Evolutionary conservation across 169 alveolate genomes (phyloP).

Genomic region (Plasmodium vinckei): DNA sequence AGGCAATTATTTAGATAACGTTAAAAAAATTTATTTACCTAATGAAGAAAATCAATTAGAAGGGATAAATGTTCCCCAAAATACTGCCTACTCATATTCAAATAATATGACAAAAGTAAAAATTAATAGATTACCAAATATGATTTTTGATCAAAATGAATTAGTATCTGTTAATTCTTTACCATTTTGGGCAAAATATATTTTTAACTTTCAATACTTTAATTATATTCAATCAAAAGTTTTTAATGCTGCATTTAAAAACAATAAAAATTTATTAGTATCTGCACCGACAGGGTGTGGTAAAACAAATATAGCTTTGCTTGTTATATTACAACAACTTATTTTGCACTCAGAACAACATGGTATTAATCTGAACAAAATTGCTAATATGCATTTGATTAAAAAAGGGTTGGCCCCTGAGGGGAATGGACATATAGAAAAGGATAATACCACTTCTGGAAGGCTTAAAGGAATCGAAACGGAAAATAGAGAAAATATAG

Average conservation of each 20-base stretch:
- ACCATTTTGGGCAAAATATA: slow-evolving; percentile 63
- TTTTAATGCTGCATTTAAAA: slow-evolving; percentile 91
- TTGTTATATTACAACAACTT: slow-evolving; percentile 90
- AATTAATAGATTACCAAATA: slow-evolving; percentile 54
- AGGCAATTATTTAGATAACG: slow-evolving; percentile 27
- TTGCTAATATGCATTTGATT: slow-evolving; percentile 12
- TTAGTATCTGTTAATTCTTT: slow-evolving; percentile 40
- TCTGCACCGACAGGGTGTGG: slow-evolving; percentile 99
- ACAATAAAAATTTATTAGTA: slow-evolving; percentile 94
- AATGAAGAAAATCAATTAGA: slow-evolving; percentile 59
- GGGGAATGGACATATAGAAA: not conserved
- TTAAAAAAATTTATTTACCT: slow-evolving; percentile 65
- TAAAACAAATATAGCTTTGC: slow-evolving; percentile 96
- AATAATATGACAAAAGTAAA: slow-evolving; percentile 57
- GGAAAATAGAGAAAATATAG: not conserved
- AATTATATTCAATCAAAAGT: slow-evolving; percentile 94
- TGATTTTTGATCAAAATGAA: slow-evolving; percentile 56
- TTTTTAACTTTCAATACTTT: slow-evolving; percentile 77
- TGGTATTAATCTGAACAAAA: slow-evolving; percentile 23
- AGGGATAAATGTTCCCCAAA: slow-evolving; percentile 55
- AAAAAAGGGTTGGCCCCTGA: not conserved
- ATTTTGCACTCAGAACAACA: slow-evolving; percentile 42
- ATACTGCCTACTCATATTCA: slow-evolving; percentile 40
- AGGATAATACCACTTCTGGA: not conserved
- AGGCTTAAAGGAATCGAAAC: not conserved